Evolutionary conservation across 208 protist species (phyloP).

Genomic region (Herpetomonas samuelpessoai): DNA sequence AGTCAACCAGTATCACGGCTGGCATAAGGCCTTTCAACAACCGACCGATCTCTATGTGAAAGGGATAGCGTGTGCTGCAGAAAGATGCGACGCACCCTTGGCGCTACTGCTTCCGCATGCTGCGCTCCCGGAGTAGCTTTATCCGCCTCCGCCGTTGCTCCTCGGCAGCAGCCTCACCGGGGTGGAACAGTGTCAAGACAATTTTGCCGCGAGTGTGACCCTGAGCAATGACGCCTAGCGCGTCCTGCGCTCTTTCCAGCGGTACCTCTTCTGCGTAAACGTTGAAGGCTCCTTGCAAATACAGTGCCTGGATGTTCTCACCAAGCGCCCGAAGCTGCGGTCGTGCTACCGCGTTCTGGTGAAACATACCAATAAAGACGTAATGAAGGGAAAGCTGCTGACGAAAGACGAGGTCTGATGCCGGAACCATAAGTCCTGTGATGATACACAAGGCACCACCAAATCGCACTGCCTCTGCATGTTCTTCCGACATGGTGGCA

Average conservation of each 20-base stretch:
- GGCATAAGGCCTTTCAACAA: too few relatives aligned
- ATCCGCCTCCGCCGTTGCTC: slow-evolving; percentile 14
- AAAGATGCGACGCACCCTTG: background rate
- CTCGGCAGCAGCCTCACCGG: slow-evolving; percentile 27
- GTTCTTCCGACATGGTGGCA: slow-evolving; percentile 28
- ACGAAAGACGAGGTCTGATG: slow-evolving; percentile 41
- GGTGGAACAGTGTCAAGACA: slow-evolving; percentile 57
- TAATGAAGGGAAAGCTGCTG: slow-evolving; percentile 65
- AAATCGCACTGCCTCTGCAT: slow-evolving; percentile 54
- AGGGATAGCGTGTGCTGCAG: too few relatives aligned
- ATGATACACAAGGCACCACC: slow-evolving; percentile 65
- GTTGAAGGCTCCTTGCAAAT: slow-evolving; percentile 46
- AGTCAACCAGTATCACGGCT: too few relatives aligned
- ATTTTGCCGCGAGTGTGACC: slow-evolving; percentile 66
- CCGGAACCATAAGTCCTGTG: slow-evolving; percentile 26
- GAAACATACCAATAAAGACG: slow-evolving; percentile 47
- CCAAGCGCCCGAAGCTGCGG: slow-evolving; percentile 36
- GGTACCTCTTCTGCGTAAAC: slow-evolving; percentile 53
- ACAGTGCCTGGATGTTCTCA: slow-evolving; percentile 37
- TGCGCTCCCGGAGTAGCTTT: slow-evolving; percentile 27
- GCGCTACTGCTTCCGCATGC: background rate
- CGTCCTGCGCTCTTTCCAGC: slow-evolving; percentile 30
- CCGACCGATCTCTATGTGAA: too few relatives aligned
- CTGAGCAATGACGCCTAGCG: slow-evolving; percentile 38
- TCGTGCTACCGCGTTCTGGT: slow-evolving; percentile 27